Evolutionary conservation across 345 rosid species (phyloP), one percentile per base, ranked within the genome.

Genomic region (Geranium brycei): DNA sequence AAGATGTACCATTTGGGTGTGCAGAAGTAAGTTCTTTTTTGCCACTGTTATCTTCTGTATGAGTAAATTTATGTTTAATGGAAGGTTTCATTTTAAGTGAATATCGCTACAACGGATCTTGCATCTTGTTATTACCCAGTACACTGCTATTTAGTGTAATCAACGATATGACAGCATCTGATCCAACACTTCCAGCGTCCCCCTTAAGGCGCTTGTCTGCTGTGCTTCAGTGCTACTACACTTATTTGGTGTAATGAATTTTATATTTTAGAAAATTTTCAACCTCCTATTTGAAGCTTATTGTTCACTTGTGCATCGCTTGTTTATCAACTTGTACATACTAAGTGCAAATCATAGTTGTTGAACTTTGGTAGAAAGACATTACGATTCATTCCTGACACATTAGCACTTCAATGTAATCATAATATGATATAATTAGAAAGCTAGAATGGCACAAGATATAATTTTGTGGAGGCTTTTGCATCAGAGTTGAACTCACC

Each of bases 1-100:
- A 86, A 85, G 74, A 86, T 89, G 95, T 92, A 85, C 64, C 82
- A 78, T 73, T 72, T 82, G 62, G 96, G 96, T 3, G 85, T 83
- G 64, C 82, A 84, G 61, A 92, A 87, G 98, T 92, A 80, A 81
- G 93, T 64, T 58, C 55, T 6, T 38, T 4, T 47, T 11, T 3
- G 13, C 53, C 13, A 47, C 11, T 47, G 47, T 8, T 6, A 13
- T 6, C 3, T 47, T 5, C 53, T 47, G 11, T 47, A 47, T 47
- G 15, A 47, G 15, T 13, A 8, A 47, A 47, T 13, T 13, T 47
- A 11, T 47, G 53, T 13, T 47, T 2, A 47, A 47, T 3, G 53
- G 7, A 6, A 35, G 41, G 7, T 47, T 10, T 13, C 53, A 13
- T 47, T 47, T 47, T 47, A 47, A 47, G 53, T 47, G 7, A 10